Conservation (phyloP, 1,284 basidiomycete genomes). For the Ganoderma meredithae region DNA sequence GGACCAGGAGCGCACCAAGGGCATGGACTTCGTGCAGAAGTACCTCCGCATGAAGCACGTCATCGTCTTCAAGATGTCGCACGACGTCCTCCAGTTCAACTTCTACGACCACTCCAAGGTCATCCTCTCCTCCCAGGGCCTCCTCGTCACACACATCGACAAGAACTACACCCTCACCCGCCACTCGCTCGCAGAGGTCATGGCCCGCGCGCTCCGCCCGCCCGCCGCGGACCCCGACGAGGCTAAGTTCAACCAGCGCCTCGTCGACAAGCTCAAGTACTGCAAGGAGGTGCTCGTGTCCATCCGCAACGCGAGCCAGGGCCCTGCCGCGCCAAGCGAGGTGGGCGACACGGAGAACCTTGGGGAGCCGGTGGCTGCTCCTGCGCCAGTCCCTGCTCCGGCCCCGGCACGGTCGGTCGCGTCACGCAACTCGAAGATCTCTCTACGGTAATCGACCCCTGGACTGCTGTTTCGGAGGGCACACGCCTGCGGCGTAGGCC, state of each 20-base stretch:
- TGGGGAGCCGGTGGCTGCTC: background rate
- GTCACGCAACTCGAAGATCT: constrained; percentile 16
- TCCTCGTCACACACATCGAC: constrained; percentile 89
- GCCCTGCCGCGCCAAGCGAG: constrained; percentile 10
- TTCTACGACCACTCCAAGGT: constrained; percentile 98
- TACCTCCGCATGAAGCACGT: constrained; percentile 97
- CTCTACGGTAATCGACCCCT: constrained; percentile 25
- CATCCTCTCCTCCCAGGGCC: constrained; percentile 83
- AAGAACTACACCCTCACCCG: constrained; percentile 84
- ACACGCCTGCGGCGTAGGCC: constrained; percentile 21
- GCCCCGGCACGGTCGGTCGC: constrained; percentile 5
- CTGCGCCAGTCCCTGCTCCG: background rate
- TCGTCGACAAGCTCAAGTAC: constrained; percentile 83
- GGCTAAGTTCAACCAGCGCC: constrained; percentile 65
- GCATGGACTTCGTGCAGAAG: constrained; percentile 95
- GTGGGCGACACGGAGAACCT: constrained; percentile 18
- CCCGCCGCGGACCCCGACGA: constrained; percentile 55
- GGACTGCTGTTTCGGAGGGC: background rate
- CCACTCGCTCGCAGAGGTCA: constrained; percentile 79
- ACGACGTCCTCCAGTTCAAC: constrained; percentile 95
- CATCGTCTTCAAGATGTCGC: constrained; percentile 95
- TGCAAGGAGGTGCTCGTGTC: constrained; percentile 80
- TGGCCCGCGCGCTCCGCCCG: constrained; percentile 60
- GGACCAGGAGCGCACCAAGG: constrained; percentile 72
- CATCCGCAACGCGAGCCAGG: constrained; percentile 55